Percentiles rank a stretch among this genome's conserved stretches.
Evolutionary conservation across 352 stramenopile species (phyloP).

Genomic region (Pythium brassicae): DNA sequence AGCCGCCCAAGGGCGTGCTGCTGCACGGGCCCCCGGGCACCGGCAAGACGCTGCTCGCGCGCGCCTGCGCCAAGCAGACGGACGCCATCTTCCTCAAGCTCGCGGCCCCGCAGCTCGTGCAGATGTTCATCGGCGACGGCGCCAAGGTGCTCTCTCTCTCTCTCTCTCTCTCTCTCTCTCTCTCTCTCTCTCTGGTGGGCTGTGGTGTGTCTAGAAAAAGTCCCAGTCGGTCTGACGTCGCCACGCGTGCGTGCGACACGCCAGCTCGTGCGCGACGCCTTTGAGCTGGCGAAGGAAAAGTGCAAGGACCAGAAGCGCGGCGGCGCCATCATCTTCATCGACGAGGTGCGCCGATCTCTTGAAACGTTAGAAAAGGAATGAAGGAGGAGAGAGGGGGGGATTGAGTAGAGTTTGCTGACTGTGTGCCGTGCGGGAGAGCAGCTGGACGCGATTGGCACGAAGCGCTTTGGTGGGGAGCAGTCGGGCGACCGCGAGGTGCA

Average conservation of each 20-base stretch:
- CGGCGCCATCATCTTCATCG: constrained; percentile 99
- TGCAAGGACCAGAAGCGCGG: constrained; percentile 83
- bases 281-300: constrained; percentile 95
- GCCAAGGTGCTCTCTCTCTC: constrained; percentile 88
- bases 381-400: too few species aligned
- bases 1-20: constrained; percentile 96
- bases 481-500: constrained; percentile 97
- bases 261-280: constrained; percentile 97
- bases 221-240: neutral
- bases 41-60: constrained; percentile 97
- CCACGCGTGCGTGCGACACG: neutral
- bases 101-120: constrained; percentile 96
- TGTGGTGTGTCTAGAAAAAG: too few species aligned
- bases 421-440: constrained; percentile 12
- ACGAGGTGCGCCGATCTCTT: constrained; percentile 93
- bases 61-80: constrained; percentile 98
- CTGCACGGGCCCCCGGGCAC: constrained; percentile 96
- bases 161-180: too few species aligned
- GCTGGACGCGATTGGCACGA: constrained; percentile 98
- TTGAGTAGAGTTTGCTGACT: too few species aligned
- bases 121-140: constrained; percentile 99
- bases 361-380: too few species aligned
- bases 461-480: constrained; percentile 97
- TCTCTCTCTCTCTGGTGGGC: too few species aligned
- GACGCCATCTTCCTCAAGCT: constrained; percentile 99